These are phyloP conservation scores for Sporothrix protearum DNA, from an alignment of 2,329 filamentous ascomycete species.

Conservation along the genomic window DNA sequence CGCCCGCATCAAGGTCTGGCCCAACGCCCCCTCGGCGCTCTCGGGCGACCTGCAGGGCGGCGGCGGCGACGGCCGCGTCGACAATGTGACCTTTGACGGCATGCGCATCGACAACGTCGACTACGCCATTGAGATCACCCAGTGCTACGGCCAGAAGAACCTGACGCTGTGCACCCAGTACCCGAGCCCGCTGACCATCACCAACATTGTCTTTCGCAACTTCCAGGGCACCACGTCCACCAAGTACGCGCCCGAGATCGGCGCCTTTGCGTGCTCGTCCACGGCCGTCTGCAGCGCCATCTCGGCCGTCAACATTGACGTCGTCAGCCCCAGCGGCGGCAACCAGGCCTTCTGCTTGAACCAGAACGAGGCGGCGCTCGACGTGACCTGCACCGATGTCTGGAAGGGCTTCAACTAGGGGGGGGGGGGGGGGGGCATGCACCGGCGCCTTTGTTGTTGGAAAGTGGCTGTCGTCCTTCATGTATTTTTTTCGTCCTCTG, in stretches of 20 bases:
- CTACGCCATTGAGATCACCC: constrained; percentile 56
- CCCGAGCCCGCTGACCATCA: constrained; percentile 53
- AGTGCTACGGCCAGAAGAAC: constrained; percentile 51
- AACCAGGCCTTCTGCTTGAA: constrained; percentile 32
- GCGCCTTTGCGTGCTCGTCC: constrained; percentile 32
- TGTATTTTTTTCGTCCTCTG: not conserved
- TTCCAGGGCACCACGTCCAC: constrained; percentile 47
- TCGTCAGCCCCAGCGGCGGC: constrained; percentile 30
- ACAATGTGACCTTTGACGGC: constrained; percentile 59
- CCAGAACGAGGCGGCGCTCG: constrained; percentile 28
- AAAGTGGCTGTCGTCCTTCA: not conserved
- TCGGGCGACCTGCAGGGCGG: constrained; percentile 55
- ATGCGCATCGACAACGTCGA: constrained; percentile 58
- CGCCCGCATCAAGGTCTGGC: constrained; percentile 61
- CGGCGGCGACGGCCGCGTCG: constrained; percentile 56
- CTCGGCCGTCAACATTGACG: constrained; percentile 30
- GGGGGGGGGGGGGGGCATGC: no score
- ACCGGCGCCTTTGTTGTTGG: no score
- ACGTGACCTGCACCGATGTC: constrained; percentile 28
- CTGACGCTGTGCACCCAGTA: constrained; percentile 57
- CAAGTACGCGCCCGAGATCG: constrained; percentile 32
- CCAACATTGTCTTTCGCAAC: constrained; percentile 51
- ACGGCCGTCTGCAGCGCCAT: constrained; percentile 30
- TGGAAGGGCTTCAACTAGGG: constrained; percentile 25
- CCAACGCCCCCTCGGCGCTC: constrained; percentile 30